Conservation (phyloP, 306 rosid genomes). For the Spatholobus suberectus region DNA sequence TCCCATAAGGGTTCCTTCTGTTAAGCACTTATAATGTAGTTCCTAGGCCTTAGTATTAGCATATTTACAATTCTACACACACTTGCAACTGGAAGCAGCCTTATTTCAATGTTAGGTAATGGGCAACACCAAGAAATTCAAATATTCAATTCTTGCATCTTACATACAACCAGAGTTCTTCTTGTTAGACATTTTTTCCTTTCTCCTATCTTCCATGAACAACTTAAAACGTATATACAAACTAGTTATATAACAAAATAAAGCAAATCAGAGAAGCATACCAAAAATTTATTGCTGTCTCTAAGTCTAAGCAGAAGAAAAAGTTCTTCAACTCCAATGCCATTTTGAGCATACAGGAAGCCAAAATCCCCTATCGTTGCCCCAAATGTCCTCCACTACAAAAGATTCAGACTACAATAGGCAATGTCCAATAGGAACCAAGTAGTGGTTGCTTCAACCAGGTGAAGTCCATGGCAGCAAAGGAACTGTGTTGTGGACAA, state of each 20-base stretch:
- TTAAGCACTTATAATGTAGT: no score
- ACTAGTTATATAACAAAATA: background rate
- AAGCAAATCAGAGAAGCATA: background rate
- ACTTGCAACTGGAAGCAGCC: no score
- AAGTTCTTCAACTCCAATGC: conserved; percentile 61
- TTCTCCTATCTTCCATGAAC: background rate
- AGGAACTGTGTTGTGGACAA: conserved; percentile 63
- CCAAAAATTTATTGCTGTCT: no score
- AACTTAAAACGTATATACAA: background rate
- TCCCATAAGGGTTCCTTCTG: no score
- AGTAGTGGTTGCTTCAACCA: conserved; percentile 75
- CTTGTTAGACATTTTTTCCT: no score
- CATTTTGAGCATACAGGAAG: conserved; percentile 62
- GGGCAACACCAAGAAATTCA: no score
- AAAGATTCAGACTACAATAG: conserved; percentile 86
- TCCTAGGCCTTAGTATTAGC: no score
- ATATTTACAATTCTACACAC: no score
- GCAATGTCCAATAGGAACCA: conserved; percentile 92
- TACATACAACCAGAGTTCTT: no score
- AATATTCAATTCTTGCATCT: no score
- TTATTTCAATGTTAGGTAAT: no score
- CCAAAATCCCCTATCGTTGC: conserved; percentile 91
- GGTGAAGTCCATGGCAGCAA: conserved; percentile 73
- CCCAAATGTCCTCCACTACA: conserved; percentile 94
- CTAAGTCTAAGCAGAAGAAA: background rate